Evolutionary conservation across 768 basidiomycete genomes (phyloP).

Genomic region (Phanerochaete sordida): DNA sequence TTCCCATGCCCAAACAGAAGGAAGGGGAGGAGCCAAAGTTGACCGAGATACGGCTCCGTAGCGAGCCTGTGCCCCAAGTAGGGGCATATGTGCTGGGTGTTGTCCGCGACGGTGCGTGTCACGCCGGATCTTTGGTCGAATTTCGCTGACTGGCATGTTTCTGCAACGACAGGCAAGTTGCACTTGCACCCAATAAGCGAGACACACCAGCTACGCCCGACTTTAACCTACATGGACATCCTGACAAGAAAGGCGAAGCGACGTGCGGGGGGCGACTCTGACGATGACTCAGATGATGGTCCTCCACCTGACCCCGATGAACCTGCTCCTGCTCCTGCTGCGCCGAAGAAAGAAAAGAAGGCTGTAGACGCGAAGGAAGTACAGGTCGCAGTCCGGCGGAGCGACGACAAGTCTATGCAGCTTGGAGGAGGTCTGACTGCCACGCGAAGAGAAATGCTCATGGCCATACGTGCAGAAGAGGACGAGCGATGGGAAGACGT

Average conservation of each 20-base stretch:
- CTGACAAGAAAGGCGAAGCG: slow-evolving; percentile 61
- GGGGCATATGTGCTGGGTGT: slow-evolving; percentile 76
- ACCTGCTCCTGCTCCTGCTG: slow-evolving; percentile 38
- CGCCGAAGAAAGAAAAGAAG: slow-evolving; percentile 62
- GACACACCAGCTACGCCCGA: slow-evolving; percentile 80
- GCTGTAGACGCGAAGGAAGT: slow-evolving; percentile 63
- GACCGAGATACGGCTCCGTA: slow-evolving; percentile 66
- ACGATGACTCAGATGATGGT: slow-evolving; percentile 75
- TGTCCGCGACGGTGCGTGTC: slow-evolving; percentile 58
- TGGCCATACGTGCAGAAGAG: slow-evolving; percentile 68
- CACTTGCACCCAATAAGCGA: slow-evolving; percentile 77
- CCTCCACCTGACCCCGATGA: slow-evolving; percentile 82
- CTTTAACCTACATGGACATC: slow-evolving; percentile 76
- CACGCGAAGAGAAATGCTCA: slow-evolving; percentile 73
- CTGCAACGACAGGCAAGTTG: slow-evolving; percentile 48
- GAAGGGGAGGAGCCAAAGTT: slow-evolving; percentile 61
- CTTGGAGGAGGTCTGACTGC: slow-evolving; percentile 64
- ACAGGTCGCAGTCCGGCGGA: slow-evolving; percentile 69
- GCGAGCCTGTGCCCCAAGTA: slow-evolving; percentile 64
- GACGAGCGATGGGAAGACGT: slow-evolving; percentile 75
- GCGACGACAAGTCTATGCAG: slow-evolving; percentile 57
- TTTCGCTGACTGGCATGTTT: slow-evolving; percentile 10
- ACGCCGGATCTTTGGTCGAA: neutral
- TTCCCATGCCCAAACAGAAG: slow-evolving; percentile 34
- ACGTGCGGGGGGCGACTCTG: slow-evolving; percentile 44